phyloP scores from a whole-genome alignment of 2,329 filamentous ascomycete species.

The Beauveria asiatica region DNA sequence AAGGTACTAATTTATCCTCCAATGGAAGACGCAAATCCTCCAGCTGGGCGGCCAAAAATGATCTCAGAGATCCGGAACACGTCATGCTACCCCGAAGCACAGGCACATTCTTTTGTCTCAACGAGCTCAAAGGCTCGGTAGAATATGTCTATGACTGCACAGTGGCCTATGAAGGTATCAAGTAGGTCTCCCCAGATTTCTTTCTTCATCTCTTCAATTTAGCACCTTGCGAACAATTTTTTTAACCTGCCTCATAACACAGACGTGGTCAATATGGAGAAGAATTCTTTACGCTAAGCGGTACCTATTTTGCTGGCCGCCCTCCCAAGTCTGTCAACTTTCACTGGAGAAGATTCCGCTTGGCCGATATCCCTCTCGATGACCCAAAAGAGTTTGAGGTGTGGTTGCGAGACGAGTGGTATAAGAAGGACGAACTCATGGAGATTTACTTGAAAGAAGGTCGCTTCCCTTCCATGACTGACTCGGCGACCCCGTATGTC shows the following conservation, averaged over 20 bases:
- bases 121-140: slow-evolving; percentile 63
- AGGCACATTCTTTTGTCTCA: slow-evolving; percentile 70
- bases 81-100: slow-evolving; percentile 72
- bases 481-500: slow-evolving; percentile 37
- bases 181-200: slow-evolving; percentile 48
- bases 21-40: slow-evolving; percentile 64
- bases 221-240: no score
- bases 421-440: slow-evolving; percentile 83
- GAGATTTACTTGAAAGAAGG: slow-evolving; percentile 73
- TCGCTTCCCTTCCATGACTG: slow-evolving; percentile 65
- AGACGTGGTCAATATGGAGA: slow-evolving; percentile 81
- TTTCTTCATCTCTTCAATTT: no score
- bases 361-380: slow-evolving; percentile 74
- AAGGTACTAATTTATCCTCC: slow-evolving; percentile 72
- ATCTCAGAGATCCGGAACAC: slow-evolving; percentile 64
- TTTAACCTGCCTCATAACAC: slow-evolving; percentile 4
- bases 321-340: slow-evolving; percentile 94
- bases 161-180: slow-evolving; percentile 87
- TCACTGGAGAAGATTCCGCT: slow-evolving; percentile 81
- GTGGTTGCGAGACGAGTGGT: slow-evolving; percentile 83
- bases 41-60: slow-evolving; percentile 68
- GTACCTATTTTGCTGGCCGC: slow-evolving; percentile 80
- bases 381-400: slow-evolving; percentile 65
- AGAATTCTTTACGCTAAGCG: slow-evolving; percentile 76
- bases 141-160: slow-evolving; percentile 91